A percentile compares a stretch with the other conserved stretches of the same genome.
These are phyloP conservation scores for Venturia pyrina DNA, from an alignment of 2,329 filamentous ascomycete genomes.

Conservation along the genomic window DNA sequence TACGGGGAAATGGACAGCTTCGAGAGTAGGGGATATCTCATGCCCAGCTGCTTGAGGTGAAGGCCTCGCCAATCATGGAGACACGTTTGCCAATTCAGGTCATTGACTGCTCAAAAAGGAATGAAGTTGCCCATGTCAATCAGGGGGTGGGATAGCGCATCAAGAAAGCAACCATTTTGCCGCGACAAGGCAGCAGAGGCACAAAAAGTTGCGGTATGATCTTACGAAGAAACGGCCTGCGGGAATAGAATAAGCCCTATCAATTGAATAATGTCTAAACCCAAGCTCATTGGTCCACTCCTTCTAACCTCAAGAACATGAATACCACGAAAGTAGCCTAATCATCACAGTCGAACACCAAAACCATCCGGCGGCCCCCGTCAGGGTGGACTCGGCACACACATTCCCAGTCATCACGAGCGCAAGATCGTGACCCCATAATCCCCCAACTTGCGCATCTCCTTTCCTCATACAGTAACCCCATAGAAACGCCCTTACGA, in stretches of 20 bases:
- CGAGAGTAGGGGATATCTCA: slow-evolving; percentile 24
- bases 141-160: not conserved
- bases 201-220: not conserved
- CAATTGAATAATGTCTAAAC: not conserved
- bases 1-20: slow-evolving; percentile 22
- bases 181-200: not conserved
- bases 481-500: not conserved
- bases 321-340: not conserved
- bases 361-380: not conserved
- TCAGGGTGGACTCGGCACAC: too few species aligned
- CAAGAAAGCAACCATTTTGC: not conserved
- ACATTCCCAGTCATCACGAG: not conserved
- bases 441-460: not conserved
- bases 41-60: slow-evolving; percentile 17
- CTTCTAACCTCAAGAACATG: not conserved
- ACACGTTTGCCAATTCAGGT: not conserved
- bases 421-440: not conserved
- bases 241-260: not conserved
- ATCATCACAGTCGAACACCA: not conserved
- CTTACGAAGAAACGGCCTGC: not conserved
- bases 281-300: not conserved
- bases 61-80: not conserved
- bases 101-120: not conserved
- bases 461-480: not conserved
- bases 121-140: not conserved